phyloP scores from a whole-genome alignment of 2,329 filamentous ascomycete species.

The Simplicillium aogashimaense region DNA sequence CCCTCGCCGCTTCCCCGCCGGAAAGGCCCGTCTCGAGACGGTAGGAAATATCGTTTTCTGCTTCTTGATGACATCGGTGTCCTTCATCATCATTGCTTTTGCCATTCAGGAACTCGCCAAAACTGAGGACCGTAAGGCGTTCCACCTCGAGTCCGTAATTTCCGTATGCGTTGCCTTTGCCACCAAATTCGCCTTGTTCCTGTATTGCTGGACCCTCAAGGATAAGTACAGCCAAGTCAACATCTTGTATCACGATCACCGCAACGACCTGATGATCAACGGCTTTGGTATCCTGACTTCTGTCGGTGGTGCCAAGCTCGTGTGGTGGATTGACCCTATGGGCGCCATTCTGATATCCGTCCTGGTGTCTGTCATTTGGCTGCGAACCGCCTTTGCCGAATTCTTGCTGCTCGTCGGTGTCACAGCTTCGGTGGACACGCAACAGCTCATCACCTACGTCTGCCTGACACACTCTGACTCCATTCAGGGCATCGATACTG shows the following conservation, averaged over 20 bases:
- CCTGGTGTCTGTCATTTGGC: slow-evolving; percentile 72
- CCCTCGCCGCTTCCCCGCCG: slow-evolving; percentile 75
- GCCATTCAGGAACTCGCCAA: slow-evolving; percentile 60
- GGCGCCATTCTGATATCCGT: slow-evolving; percentile 78
- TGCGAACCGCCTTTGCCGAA: slow-evolving; percentile 75
- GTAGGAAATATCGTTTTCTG: slow-evolving; percentile 95
- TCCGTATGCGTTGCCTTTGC: slow-evolving; percentile 75
- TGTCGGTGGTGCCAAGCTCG: slow-evolving; percentile 78
- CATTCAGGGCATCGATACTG: slow-evolving; percentile 85
- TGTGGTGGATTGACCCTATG: slow-evolving; percentile 92
- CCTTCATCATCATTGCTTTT: slow-evolving; percentile 85
- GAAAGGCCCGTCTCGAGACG: slow-evolving; percentile 89
- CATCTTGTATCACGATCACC: slow-evolving; percentile 93
- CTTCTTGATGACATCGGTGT: slow-evolving; percentile 90
- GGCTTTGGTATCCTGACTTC: slow-evolving; percentile 85
- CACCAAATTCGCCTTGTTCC: slow-evolving; percentile 74
- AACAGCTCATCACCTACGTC: slow-evolving; percentile 86
- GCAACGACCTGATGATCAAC: slow-evolving; percentile 96
- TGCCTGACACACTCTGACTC: slow-evolving; percentile 82
- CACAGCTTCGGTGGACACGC: slow-evolving; percentile 71
- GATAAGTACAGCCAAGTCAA: slow-evolving; percentile 86
- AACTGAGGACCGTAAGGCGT: slow-evolving; percentile 46
- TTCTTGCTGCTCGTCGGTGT: slow-evolving; percentile 89
- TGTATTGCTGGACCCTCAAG: slow-evolving; percentile 87
- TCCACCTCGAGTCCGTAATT: slow-evolving; percentile 75